Evolutionary conservation across 768 basidiomycete genomes (phyloP), one percentile per base, ranked within the genome.

Genomic region (Gloeopeniophorella convolvens): DNA sequence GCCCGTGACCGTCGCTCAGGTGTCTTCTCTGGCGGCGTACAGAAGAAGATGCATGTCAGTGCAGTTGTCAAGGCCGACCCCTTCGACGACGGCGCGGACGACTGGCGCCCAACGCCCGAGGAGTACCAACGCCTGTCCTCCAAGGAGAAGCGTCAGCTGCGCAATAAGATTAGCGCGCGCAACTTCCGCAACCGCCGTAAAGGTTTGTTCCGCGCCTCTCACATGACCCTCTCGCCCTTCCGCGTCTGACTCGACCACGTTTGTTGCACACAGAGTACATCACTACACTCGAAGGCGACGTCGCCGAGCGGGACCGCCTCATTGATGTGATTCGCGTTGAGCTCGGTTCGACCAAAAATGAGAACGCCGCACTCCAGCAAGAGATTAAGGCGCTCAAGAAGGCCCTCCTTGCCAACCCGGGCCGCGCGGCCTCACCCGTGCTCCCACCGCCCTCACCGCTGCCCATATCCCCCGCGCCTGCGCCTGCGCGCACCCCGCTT

Each of bases 121-220:
- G 92, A 93, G 55, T 96, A 97, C 71, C 84, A 89, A 63, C 97
- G 91, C 67, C 87, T 99, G 79, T 81, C 82, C 5, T 85, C 83
- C 61, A 97, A 95, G 70, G 94, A 98, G 72, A 98, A 98, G 68
- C 72, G 96, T 8, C 95, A 98, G 66, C 71, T 98, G 35, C 67
- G 95, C 43, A 99, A 99, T 72, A 99, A 99, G 82, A 92, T 97
- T 59, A 86, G 83, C 57, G 95, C 95, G 0, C 72, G 94, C 46
- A 96, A 95, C 65, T 97, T 97, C 70, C 77, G 95, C n/a, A 89
- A 92, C 24, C 72, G 95, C 31, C 75, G 93, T 66, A 98, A 97
- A 73, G 94, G 90, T 88, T 24, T 40, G 68, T 63, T 55, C 20
- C 52, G 18, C 32, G 24, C 20, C 10, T 7, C 36, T 24, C 34